A percentile compares a stretch with the other conserved stretches of the same genome.
phyloP scores from a whole-genome alignment of 306 rosid genomes.

The Cajanus cajan region DNA sequence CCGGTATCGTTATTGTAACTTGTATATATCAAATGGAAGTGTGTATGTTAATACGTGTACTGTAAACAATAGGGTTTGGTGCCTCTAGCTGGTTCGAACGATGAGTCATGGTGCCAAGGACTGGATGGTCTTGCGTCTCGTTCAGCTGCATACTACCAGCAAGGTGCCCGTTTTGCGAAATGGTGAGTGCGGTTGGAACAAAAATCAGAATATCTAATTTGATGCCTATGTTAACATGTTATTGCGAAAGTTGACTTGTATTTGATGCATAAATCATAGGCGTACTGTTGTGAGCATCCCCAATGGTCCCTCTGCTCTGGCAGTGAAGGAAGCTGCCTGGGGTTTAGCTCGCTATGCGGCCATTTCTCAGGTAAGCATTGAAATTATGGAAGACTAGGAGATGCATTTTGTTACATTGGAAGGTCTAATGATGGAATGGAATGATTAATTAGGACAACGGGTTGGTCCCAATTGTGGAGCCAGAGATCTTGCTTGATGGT shows the following conservation, averaged over 20 bases:
- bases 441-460: conserved; percentile 36
- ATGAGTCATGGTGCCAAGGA: conserved; percentile 98
- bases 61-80: conserved; percentile 53
- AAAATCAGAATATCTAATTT: too few species aligned
- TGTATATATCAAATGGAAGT: too few species aligned
- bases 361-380: conserved; percentile 83
- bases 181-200: too few species aligned
- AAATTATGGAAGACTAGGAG: too few species aligned
- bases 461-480: conserved; percentile 87
- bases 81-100: conserved; percentile 74
- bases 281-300: conserved; percentile 92
- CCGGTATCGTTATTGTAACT: too few species aligned
- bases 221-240: neutral
- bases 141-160: conserved; percentile 87
- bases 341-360: conserved; percentile 98
- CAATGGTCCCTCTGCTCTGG: conserved; percentile 95
- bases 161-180: conserved; percentile 87
- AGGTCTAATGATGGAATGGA: too few species aligned
- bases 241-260: neutral
- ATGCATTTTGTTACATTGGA: too few species aligned
- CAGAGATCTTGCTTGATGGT: conserved; percentile 97
- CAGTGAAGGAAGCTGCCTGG: conserved; percentile 63
- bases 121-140: conserved; percentile 94
- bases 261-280: conserved; percentile 33
- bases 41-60: too few species aligned